Conservation (phyloP, 805 yeast genomes). For the Lachancea nothofagi region DNA sequence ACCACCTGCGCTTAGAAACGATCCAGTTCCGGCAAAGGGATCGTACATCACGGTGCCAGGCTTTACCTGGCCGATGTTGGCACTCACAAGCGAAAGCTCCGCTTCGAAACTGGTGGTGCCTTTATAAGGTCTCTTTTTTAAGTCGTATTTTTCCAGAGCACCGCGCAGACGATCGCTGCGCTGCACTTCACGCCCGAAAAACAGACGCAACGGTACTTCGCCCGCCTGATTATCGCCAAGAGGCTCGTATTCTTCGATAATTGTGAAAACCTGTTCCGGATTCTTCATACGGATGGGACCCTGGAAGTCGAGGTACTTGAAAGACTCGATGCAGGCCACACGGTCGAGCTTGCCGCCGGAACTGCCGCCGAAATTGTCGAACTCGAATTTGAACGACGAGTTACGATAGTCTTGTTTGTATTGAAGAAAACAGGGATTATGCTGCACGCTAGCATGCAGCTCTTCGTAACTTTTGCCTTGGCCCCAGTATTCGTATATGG, state of each 20-base stretch:
- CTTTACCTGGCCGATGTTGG: conserved; percentile 75
- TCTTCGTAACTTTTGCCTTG: conserved; percentile 49
- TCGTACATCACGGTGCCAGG: conserved; percentile 71
- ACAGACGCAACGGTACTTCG: conserved; percentile 47
- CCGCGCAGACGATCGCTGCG: conserved; percentile 56
- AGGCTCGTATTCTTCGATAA: conserved; percentile 69
- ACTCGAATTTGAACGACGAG: conserved; percentile 72
- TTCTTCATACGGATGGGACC: conserved; percentile 76
- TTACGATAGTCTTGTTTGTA: conserved; percentile 34
- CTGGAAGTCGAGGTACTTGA: conserved; percentile 60
- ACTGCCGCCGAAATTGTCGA: conserved; percentile 72
- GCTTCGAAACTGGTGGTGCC: conserved; percentile 98
- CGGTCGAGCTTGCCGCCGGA: conserved; percentile 40
- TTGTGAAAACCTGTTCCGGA: conserved; percentile 64
- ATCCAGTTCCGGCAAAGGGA: conserved; percentile 96
- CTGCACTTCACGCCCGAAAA: conserved; percentile 72
- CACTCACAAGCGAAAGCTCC: conserved; percentile 78
- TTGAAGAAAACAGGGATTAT: conserved; percentile 22
- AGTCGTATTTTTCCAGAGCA: conserved; percentile 70
- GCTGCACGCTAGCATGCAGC: conserved; percentile 46
- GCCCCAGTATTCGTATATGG: conserved; percentile 82
- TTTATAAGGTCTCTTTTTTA: conserved; percentile 75
- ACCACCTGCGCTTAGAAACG: conserved; percentile 84
- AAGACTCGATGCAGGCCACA: conserved; percentile 61
- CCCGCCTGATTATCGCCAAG: conserved; percentile 40